These are phyloP conservation scores for Botryotinia convoluta DNA, from an alignment of 2,329 filamentous ascomycete genomes.

Conservation along the genomic window DNA sequence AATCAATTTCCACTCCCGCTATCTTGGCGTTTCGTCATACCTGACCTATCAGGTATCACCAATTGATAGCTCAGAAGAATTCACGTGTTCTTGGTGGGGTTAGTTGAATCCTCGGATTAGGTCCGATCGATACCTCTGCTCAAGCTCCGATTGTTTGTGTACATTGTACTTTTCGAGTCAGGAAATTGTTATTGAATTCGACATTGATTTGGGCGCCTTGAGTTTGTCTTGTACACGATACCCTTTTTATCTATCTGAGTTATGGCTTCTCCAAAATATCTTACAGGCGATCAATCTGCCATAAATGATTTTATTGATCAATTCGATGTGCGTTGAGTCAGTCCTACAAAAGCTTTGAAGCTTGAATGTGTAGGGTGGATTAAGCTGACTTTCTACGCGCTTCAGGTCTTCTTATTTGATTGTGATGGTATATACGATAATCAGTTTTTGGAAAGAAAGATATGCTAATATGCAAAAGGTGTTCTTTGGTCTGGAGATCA, in stretches of 20 bases:
- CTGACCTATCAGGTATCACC: neutral
- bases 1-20: neutral
- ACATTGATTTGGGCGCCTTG: neutral
- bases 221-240: neutral
- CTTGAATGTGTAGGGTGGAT: constrained; percentile 16
- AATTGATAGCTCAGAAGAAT: neutral
- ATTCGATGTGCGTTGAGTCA: constrained; percentile 74
- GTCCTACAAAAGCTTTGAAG: constrained; percentile 17
- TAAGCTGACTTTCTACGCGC: constrained; percentile 27
- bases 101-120: neutral
- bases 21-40: constrained; percentile 13
- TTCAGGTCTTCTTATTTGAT: constrained; percentile 86
- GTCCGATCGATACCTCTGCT: neutral
- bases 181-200: neutral
- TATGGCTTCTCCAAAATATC: constrained; percentile 50
- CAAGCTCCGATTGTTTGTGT: constrained; percentile 9
- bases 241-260: neutral
- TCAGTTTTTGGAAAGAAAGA: neutral
- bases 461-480: constrained; percentile 49
- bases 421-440: constrained; percentile 73
- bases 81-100: constrained; percentile 17
- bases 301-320: constrained; percentile 82
- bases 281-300: constrained; percentile 75
- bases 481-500: constrained; percentile 96
- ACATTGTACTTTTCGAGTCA: neutral